These are phyloP conservation scores for Podospora anserina DNA, from an alignment of 495 filamentous ascomycete species.

Conservation along the genomic window DNA sequence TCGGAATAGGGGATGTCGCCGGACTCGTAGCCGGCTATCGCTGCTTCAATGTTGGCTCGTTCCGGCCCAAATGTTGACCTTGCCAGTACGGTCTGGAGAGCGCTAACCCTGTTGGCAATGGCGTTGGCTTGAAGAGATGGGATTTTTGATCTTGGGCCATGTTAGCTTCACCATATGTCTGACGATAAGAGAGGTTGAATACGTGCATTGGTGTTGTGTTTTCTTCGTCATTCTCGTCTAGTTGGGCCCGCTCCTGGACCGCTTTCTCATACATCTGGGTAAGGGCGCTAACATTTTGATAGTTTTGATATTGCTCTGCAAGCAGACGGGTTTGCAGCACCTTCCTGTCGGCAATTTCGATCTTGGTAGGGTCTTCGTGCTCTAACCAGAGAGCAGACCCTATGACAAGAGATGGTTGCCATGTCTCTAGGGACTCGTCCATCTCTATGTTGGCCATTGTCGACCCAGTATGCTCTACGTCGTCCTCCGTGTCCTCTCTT, in stretches of 20 bases:
- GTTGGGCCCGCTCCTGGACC: slow-evolving; percentile 31
- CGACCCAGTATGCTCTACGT: neutral
- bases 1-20: slow-evolving; percentile 41
- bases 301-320: slow-evolving; percentile 21
- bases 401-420: slow-evolving; percentile 27
- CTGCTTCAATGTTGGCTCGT: slow-evolving; percentile 42
- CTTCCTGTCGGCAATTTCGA: slow-evolving; percentile 40
- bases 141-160: slow-evolving; percentile 22
- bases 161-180: slow-evolving; percentile 7
- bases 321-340: slow-evolving; percentile 37
- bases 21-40: slow-evolving; percentile 42
- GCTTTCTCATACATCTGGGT: slow-evolving; percentile 32
- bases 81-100: slow-evolving; percentile 32
- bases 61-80: slow-evolving; percentile 40
- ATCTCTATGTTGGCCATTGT: neutral
- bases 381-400: slow-evolving; percentile 26
- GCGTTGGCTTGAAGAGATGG: slow-evolving; percentile 22
- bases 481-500: slow-evolving; percentile 4
- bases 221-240: slow-evolving; percentile 38
- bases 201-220: slow-evolving; percentile 41
- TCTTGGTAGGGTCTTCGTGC: slow-evolving; percentile 39
- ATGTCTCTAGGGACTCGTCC: slow-evolving; percentile 7
- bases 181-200: neutral
- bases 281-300: slow-evolving; percentile 28
- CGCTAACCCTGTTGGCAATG: slow-evolving; percentile 33